Evolutionary conservation across 2,329 filamentous ascomycete genomes (phyloP).

Genomic region (Trichoderma harzianum): DNA sequence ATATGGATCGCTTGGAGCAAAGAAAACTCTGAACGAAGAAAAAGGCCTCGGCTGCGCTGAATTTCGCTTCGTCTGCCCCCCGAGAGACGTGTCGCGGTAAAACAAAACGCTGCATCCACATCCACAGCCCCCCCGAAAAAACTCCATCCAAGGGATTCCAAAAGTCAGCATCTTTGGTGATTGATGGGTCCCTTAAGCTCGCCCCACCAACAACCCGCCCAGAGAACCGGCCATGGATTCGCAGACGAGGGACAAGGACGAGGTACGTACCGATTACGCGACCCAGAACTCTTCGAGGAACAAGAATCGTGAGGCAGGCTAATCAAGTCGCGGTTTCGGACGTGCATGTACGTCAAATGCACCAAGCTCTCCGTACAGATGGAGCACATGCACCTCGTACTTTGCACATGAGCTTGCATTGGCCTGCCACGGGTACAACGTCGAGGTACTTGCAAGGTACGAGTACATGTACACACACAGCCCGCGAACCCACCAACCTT

Average conservation of each 20-base stretch:
- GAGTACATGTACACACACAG: not conserved
- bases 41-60: not conserved
- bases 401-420: not conserved
- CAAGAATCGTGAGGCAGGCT: not conserved
- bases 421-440: not conserved
- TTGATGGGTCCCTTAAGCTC: slow-evolving; percentile 1
- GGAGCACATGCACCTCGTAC: not conserved
- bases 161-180: slow-evolving; percentile 12
- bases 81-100: slow-evolving; percentile 4
- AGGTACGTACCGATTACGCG: slow-evolving; percentile 1
- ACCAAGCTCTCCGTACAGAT: not conserved
- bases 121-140: slow-evolving; percentile 11
- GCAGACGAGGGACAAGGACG: not conserved
- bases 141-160: not conserved
- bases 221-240: not conserved
- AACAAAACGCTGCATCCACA: not conserved
- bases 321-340: not conserved
- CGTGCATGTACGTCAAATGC: not conserved
- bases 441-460: not conserved
- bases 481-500: not conserved
- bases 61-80: not conserved
- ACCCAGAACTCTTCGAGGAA: not conserved
- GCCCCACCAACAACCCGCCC: not conserved
- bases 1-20: not conserved
- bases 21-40: not conserved